Conservation (phyloP, 2,329 filamentous ascomycete genomes). For the Alternaria arbusti region DNA sequence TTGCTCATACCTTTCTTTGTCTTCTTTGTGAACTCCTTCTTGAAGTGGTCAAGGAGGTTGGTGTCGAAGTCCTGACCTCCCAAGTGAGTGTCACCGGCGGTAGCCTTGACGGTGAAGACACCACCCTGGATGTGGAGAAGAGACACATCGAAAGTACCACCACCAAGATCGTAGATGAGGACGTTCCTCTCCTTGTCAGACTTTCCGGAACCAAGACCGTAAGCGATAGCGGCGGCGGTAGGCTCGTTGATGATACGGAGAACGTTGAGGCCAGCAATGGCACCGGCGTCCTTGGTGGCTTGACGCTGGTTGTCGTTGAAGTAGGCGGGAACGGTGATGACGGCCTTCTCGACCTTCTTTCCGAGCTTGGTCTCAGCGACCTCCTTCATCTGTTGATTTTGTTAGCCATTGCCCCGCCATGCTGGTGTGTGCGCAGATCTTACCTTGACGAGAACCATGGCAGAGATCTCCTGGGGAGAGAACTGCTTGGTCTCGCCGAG, state of each 20-base stretch:
- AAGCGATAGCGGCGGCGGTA: slow-evolving; percentile 96
- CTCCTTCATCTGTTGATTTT: slow-evolving; percentile 84
- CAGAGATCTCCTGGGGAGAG: slow-evolving; percentile 97
- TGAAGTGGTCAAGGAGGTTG: slow-evolving; percentile 94
- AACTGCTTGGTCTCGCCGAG: slow-evolving; percentile 94
- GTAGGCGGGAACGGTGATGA: slow-evolving; percentile 98
- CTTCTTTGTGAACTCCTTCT: slow-evolving; percentile 88
- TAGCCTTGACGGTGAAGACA: slow-evolving; percentile 99
- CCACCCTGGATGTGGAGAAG: slow-evolving; percentile 98
- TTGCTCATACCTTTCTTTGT: slow-evolving; percentile 50
- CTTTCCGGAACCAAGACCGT: slow-evolving; percentile 95
- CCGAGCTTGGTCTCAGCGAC: slow-evolving; percentile 97
- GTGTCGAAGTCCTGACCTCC: slow-evolving; percentile 91
- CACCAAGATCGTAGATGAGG: slow-evolving; percentile 99
- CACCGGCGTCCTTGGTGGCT: slow-evolving; percentile 98
- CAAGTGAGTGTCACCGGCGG: slow-evolving; percentile 94
- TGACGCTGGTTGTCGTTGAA: slow-evolving; percentile 99
- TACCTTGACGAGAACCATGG: slow-evolving; percentile 98
- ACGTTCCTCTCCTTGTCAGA: slow-evolving; percentile 98
- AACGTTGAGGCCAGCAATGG: slow-evolving; percentile 95
- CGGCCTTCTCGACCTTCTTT: slow-evolving; percentile 98
- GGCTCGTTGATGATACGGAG: slow-evolving; percentile 99
- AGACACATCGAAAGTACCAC: slow-evolving; percentile 99
- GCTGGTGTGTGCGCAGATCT: slow-evolving; percentile 2
- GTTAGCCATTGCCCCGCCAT: slow-evolving; percentile 23